Conservation (phyloP, 192 early-diverging fungal genomes). For the Gryganskiella cystojenkinii region DNA sequence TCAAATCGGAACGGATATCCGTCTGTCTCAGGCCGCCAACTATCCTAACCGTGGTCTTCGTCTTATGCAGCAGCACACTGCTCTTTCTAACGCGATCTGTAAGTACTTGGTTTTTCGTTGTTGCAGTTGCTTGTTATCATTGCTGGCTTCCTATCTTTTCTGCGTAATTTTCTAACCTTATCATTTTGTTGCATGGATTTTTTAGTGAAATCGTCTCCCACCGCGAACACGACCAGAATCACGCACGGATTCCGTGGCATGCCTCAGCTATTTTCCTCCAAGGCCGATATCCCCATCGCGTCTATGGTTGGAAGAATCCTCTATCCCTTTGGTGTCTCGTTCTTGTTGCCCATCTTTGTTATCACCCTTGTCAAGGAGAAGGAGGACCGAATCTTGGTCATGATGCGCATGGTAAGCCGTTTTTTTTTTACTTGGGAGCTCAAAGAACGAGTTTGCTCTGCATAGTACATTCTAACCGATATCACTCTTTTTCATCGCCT, state of each 20-base stretch:
- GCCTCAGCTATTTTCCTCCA: conserved; percentile 61
- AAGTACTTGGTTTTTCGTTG: conserved; percentile 4
- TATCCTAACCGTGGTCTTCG: conserved; percentile 65
- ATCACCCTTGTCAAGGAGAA: conserved; percentile 78
- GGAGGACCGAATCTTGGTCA: conserved; percentile 72
- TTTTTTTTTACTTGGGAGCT: neutral
- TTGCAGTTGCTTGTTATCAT: neutral
- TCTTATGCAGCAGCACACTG: conserved; percentile 57
- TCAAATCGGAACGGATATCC: conserved; percentile 64
- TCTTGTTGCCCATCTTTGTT: conserved; percentile 78
- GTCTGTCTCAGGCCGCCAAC: conserved; percentile 47
- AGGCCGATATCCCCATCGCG: conserved; percentile 62
- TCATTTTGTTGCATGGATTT: too few species aligned
- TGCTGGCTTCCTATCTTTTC: neutral
- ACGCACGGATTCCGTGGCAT: conserved; percentile 72
- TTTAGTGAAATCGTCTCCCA: conserved; percentile 43
- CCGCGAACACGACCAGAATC: conserved; percentile 56
- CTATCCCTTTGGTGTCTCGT: conserved; percentile 78
- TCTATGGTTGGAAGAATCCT: conserved; percentile 68
- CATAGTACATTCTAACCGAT: neutral
- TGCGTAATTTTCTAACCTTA: too few species aligned
- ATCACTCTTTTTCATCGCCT: neutral
- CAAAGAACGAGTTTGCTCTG: neutral
- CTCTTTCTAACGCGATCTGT: conserved; percentile 50
- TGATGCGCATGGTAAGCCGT: conserved; percentile 72